A percentile compares a stretch with the other conserved stretches of the same genome.
phyloP scores from a whole-genome alignment of 2,329 filamentous ascomycete species.

The Setomelanomma holmii region DNA sequence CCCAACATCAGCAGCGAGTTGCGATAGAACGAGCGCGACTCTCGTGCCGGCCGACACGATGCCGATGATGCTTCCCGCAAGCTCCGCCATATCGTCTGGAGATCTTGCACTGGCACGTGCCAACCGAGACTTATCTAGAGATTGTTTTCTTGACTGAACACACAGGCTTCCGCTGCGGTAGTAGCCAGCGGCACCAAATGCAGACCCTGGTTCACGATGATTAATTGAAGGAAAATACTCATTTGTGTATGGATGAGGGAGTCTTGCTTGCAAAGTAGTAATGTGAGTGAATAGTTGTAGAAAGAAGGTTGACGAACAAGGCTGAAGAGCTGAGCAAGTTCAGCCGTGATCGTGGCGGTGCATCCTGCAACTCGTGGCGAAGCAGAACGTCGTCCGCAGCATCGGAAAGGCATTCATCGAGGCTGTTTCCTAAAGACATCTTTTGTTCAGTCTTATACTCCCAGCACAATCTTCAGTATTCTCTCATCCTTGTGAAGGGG shows the following conservation, averaged over 20 bases:
- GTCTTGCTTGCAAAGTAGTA: background rate
- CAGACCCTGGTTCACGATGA: no score
- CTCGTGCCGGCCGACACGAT: slow-evolving; percentile 32
- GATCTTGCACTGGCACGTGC: background rate
- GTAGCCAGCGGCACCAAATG: no score
- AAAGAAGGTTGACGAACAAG: background rate
- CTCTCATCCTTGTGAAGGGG: no score
- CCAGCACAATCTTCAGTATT: no score
- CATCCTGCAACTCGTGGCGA: background rate
- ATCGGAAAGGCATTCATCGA: background rate
- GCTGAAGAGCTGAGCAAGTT: background rate
- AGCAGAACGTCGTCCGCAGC: background rate
- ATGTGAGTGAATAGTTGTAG: no score
- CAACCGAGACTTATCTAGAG: no score
- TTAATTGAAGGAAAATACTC: no score
- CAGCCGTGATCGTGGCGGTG: background rate
- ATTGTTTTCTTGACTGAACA: no score
- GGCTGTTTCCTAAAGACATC: no score
- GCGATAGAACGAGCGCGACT: slow-evolving; percentile 26
- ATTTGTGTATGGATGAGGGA: background rate
- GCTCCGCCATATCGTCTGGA: slow-evolving; percentile 20
- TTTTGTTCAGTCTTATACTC: no score
- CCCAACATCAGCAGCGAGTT: slow-evolving; percentile 26
- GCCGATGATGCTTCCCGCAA: slow-evolving; percentile 31
- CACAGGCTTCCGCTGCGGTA: no score